These are phyloP conservation scores for Lolium rigidum DNA, from an alignment of 176 grass and related monocot species.

Conservation along the genomic window DNA sequence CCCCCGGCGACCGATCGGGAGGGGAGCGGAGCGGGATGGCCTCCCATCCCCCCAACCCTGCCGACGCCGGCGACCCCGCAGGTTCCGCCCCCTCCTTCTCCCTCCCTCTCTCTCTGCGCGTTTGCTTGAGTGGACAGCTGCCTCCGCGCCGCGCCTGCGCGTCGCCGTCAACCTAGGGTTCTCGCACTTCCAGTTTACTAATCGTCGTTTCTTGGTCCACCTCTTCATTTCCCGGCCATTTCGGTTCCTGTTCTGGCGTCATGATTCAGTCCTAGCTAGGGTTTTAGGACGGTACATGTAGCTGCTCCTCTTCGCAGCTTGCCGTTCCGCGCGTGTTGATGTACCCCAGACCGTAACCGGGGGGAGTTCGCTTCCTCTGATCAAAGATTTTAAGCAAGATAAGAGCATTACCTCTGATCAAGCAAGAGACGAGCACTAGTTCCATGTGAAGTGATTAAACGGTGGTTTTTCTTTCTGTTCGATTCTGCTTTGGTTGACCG, in stretches of 20 bases:
- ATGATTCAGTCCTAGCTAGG: conserved; percentile 41
- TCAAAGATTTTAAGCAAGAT: neutral
- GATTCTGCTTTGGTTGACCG: neutral
- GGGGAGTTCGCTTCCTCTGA: neutral
- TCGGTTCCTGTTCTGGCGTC: neutral
- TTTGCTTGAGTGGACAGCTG: neutral
- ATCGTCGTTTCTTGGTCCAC: neutral
- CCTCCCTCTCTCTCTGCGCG: neutral
- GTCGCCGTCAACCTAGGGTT: conserved; percentile 27
- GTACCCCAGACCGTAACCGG: neutral
- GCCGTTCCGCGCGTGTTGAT: neutral
- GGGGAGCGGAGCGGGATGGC: conserved; percentile 50
- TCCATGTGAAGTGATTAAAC: conserved; percentile 7
- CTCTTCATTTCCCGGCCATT: neutral
- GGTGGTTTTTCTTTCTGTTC: neutral
- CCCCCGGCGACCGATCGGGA: conserved; percentile 34
- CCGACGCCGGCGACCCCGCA: conserved; percentile 21
- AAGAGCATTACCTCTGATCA: neutral
- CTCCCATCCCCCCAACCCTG: conserved; percentile 46
- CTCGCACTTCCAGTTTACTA: conserved; percentile 22
- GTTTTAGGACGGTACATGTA: conserved; percentile 35
- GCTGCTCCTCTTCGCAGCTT: conserved; percentile 6
- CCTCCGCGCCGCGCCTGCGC: neutral
- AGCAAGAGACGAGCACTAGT: neutral
- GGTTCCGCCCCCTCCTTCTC: conserved; percentile 1